Conservation (phyloP, 495 filamentous ascomycete genomes). For the Lindgomyces ingoldianus region DNA sequence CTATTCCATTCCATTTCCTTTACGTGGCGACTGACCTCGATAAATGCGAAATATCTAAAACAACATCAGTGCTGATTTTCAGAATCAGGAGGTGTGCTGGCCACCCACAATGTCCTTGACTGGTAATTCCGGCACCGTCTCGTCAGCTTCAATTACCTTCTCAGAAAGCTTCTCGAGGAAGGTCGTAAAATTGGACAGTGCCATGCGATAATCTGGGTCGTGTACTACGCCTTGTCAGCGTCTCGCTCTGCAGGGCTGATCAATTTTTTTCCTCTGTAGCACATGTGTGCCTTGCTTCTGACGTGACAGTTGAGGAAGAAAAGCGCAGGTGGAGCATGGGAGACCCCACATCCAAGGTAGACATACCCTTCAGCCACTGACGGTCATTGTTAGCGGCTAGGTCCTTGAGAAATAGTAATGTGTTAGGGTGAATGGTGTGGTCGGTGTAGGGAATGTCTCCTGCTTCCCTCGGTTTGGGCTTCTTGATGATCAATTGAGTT, state of each 20-base stretch:
- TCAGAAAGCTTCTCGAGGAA: slow-evolving; percentile 70
- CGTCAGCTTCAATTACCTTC: slow-evolving; percentile 68
- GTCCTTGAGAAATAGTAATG: slow-evolving; percentile 73
- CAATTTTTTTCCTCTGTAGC: no score
- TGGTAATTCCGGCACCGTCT: slow-evolving; percentile 80
- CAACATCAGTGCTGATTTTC: neutral
- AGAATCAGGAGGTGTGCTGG: neutral
- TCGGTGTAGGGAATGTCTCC: slow-evolving; percentile 68
- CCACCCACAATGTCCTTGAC: slow-evolving; percentile 69
- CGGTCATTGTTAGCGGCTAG: slow-evolving; percentile 77
- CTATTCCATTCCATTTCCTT: neutral
- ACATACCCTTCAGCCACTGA: slow-evolving; percentile 75
- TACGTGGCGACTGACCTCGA: slow-evolving; percentile 58
- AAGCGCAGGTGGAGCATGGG: neutral
- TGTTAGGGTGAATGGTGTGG: slow-evolving; percentile 76
- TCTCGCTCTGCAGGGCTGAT: no score
- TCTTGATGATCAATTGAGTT: slow-evolving; percentile 65
- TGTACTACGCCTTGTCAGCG: slow-evolving; percentile 53
- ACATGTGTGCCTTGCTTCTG: no score
- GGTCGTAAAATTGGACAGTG: slow-evolving; percentile 74
- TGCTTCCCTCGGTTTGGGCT: slow-evolving; percentile 67
- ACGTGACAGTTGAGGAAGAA: no score
- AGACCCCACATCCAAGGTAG: slow-evolving; percentile 4
- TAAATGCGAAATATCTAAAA: slow-evolving; percentile 77
- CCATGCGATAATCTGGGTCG: slow-evolving; percentile 72